phyloP scores from a whole-genome alignment of 1,284 basidiomycete species.

The Apiotrichum veenhuisii region DNA sequence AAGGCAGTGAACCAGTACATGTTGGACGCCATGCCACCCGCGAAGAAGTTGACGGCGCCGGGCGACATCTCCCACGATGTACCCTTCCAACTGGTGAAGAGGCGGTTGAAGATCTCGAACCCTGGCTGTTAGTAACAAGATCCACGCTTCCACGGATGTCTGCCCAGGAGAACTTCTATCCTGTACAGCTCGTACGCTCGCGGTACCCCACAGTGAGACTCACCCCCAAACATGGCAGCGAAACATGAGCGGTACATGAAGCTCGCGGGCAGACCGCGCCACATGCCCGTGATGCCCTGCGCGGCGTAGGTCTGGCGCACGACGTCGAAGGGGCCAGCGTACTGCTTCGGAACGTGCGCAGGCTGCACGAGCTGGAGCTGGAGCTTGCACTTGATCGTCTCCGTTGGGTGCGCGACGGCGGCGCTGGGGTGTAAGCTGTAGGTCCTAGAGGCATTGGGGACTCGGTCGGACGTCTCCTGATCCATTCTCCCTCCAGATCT shows the following conservation, averaged over 20 bases:
- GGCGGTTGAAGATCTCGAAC: slow-evolving; percentile 48
- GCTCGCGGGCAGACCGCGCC: slow-evolving; percentile 44
- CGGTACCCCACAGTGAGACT: slow-evolving; percentile 9
- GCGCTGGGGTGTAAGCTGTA: slow-evolving; percentile 27
- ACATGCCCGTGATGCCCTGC: slow-evolving; percentile 47
- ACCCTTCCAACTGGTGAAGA: slow-evolving; percentile 44
- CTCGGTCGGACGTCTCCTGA: not conserved
- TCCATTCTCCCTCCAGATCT: not conserved
- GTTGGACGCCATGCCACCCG: slow-evolving; percentile 50
- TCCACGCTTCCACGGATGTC: not conserved
- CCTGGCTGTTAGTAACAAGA: slow-evolving; percentile 23
- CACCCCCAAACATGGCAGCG: slow-evolving; percentile 49
- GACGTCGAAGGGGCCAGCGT: slow-evolving; percentile 44
- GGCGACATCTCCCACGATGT: slow-evolving; percentile 46
- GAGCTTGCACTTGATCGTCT: slow-evolving; percentile 49
- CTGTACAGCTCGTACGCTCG: too few species aligned
- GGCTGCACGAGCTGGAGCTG: slow-evolving; percentile 45
- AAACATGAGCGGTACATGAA: slow-evolving; percentile 48
- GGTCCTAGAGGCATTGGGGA: not conserved
- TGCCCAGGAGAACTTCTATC: too few species aligned
- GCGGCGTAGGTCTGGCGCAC: slow-evolving; percentile 40
- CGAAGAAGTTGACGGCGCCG: slow-evolving; percentile 42
- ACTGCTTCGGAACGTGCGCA: slow-evolving; percentile 33
- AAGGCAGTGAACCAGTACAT: slow-evolving; percentile 46
- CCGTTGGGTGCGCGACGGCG: slow-evolving; percentile 48